phyloP scores from a whole-genome alignment of 1,284 basidiomycete genomes.

The Ganoderma lucidum region DNA sequence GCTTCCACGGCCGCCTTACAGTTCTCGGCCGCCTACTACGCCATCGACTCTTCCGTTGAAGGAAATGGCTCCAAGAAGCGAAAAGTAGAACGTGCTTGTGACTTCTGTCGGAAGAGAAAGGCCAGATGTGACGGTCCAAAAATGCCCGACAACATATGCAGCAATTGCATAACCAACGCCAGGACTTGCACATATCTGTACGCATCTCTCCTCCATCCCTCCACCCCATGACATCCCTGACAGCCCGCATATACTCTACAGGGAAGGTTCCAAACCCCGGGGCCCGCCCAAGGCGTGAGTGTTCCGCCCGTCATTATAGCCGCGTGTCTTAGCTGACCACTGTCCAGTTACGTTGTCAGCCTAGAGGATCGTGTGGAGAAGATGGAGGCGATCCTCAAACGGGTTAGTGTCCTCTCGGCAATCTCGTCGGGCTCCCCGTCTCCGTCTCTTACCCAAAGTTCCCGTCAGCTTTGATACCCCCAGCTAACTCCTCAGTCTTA shows the following conservation, averaged over 20 bases:
- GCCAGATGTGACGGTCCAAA: constrained; percentile 75
- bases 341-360: constrained; percentile 71
- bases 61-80: constrained; percentile 52
- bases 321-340: constrained; percentile 20
- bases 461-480: background rate
- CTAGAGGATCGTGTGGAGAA: constrained; percentile 81
- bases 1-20: constrained; percentile 30
- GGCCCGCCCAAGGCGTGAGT: constrained; percentile 86
- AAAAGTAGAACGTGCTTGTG: constrained; percentile 75
- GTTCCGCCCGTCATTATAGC: constrained; percentile 10
- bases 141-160: constrained; percentile 67
- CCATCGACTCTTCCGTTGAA: constrained; percentile 36
- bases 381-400: constrained; percentile 73
- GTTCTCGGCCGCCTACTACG: constrained; percentile 35
- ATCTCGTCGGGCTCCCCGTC: background rate
- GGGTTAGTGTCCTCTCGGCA: constrained; percentile 53
- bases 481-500: background rate
- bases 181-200: constrained; percentile 80
- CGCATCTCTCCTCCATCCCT: constrained; percentile 38
- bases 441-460: background rate
- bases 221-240: constrained; percentile 12
- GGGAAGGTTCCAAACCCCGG: constrained; percentile 81
- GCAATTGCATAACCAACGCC: constrained; percentile 73
- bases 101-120: constrained; percentile 72
- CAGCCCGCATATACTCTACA: constrained; percentile 38